A percentile compares a stretch with the other conserved stretches of the same genome.
These are phyloP conservation scores for Colletotrichum sp. DNA, from an alignment of 2,329 filamentous ascomycete species.

Conservation along the genomic window DNA sequence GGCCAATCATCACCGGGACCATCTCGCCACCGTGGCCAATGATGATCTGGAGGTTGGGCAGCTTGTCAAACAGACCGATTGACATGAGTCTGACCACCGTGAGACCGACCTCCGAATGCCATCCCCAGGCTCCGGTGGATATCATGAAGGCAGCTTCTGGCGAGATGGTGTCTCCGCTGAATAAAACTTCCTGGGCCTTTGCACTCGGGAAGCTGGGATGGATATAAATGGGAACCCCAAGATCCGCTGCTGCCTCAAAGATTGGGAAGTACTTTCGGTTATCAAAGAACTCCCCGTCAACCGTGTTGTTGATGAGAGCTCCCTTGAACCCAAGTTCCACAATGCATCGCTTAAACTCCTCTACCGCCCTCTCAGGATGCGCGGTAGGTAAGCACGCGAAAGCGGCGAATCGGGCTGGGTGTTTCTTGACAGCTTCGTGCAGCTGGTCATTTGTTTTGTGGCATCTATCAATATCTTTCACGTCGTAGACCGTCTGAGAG, in stretches of 20 bases:
- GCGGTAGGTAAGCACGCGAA: background rate
- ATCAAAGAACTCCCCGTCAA: background rate
- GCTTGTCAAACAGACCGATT: background rate
- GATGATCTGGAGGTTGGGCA: background rate
- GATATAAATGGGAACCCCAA: background rate
- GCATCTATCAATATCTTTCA: background rate
- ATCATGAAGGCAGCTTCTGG: background rate
- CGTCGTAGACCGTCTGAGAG: background rate
- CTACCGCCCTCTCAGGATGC: background rate
- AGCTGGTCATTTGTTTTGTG: background rate
- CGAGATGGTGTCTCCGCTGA: background rate
- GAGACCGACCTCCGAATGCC: background rate
- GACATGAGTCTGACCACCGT: background rate
- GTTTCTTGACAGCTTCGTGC: background rate
- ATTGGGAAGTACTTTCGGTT: background rate
- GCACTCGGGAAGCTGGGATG: background rate
- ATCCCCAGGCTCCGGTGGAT: background rate
- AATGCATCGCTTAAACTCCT: background rate
- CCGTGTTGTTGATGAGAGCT: background rate
- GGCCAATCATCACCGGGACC: background rate
- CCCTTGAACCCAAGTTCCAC: background rate
- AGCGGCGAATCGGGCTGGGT: background rate
- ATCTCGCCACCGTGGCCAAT: background rate
- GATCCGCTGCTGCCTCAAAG: background rate
- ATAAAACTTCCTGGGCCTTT: background rate